Conservation (phyloP, 2,329 filamentous ascomycete species). For the Trichoderma hamatum region DNA sequence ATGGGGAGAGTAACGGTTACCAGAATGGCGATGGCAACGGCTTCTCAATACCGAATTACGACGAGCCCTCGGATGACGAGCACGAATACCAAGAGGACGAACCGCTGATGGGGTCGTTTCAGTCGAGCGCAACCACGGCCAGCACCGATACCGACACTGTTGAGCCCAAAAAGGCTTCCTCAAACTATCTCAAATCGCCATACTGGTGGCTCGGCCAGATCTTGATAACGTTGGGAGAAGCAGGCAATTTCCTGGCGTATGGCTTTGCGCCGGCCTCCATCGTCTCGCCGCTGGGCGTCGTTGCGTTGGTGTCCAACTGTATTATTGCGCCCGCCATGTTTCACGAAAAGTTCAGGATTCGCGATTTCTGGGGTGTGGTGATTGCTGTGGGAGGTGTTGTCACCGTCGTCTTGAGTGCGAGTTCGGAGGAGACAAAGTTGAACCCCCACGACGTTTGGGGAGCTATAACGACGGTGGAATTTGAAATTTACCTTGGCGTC, state of each 20-base stretch:
- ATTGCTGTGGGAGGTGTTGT: slow-evolving; percentile 87
- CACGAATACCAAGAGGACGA: slow-evolving; percentile 49
- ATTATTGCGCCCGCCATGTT: slow-evolving; percentile 93
- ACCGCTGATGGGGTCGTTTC: slow-evolving; percentile 56
- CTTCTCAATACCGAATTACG: neutral
- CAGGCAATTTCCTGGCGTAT: slow-evolving; percentile 95
- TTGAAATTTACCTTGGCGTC: slow-evolving; percentile 85
- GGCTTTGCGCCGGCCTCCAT: slow-evolving; percentile 97
- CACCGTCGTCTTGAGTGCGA: slow-evolving; percentile 89
- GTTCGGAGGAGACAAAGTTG: slow-evolving; percentile 84
- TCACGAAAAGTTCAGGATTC: slow-evolving; percentile 81
- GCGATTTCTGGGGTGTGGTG: slow-evolving; percentile 86
- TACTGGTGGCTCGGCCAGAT: slow-evolving; percentile 97
- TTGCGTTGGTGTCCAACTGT: slow-evolving; percentile 94
- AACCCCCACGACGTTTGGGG: slow-evolving; percentile 88
- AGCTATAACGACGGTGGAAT: slow-evolving; percentile 84
- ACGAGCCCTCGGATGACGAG: slow-evolving; percentile 26
- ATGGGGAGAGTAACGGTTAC: neutral
- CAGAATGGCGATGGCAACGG: slow-evolving; percentile 30
- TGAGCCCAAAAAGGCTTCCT: slow-evolving; percentile 48
- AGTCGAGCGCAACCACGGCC: slow-evolving; percentile 42
- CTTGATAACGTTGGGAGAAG: slow-evolving; percentile 89
- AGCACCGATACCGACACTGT: slow-evolving; percentile 32
- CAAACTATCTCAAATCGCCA: slow-evolving; percentile 83
- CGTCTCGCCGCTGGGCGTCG: slow-evolving; percentile 94